These are phyloP conservation scores for Lichtheimia hyalospora DNA, from an alignment of 371 early-diverging fungal genomes.

Conservation along the genomic window DNA sequence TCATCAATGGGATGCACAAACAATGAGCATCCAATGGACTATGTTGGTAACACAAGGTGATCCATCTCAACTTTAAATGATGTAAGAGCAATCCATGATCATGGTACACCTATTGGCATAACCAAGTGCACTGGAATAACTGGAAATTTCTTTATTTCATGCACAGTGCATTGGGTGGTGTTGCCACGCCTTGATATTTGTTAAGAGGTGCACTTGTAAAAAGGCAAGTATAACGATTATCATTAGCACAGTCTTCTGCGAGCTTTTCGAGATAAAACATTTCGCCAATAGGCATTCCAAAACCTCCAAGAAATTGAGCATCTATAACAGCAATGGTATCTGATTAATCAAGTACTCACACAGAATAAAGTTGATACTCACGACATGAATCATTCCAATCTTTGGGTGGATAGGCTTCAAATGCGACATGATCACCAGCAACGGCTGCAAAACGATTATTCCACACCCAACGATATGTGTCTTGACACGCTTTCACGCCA, in stretches of 20 bases:
- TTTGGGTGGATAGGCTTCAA: slow-evolving; percentile 39
- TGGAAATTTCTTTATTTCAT: slow-evolving; percentile 27
- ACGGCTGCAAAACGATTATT: slow-evolving; percentile 47
- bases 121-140: no score
- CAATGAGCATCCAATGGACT: no score
- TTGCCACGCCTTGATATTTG: slow-evolving; percentile 38
- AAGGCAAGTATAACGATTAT: slow-evolving; percentile 33
- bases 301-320: slow-evolving; percentile 34
- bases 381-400: slow-evolving; percentile 21
- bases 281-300: slow-evolving; percentile 42
- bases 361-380: slow-evolving; percentile 11
- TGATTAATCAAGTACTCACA: background rate
- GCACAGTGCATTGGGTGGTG: slow-evolving; percentile 44
- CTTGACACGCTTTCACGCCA: slow-evolving; percentile 42
- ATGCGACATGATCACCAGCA: slow-evolving; percentile 30
- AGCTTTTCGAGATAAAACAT: slow-evolving; percentile 37
- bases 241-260: slow-evolving; percentile 41
- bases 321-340: slow-evolving; percentile 16
- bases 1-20: no score
- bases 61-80: no score
- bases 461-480: slow-evolving; percentile 46
- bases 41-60: no score
- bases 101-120: no score
- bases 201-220: slow-evolving; percentile 47
- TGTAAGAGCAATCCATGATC: no score